These are phyloP conservation scores for Dioszegia crocea DNA, from an alignment of 768 basidiomycete species.

Conservation along the genomic window DNA sequence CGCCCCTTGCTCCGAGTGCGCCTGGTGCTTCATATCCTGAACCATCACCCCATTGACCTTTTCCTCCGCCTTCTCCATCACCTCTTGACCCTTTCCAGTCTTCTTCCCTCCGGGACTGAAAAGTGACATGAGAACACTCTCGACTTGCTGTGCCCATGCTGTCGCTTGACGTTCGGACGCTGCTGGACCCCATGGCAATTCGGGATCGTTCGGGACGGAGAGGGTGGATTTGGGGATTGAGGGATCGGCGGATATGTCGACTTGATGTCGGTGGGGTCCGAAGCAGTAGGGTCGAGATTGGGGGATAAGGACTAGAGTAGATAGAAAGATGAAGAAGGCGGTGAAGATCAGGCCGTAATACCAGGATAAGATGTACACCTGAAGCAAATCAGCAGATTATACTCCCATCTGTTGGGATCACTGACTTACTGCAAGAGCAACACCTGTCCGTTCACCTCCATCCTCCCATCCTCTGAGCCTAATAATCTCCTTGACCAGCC, in stretches of 20 bases:
- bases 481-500: slow-evolving; percentile 50
- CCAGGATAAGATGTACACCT: slow-evolving; percentile 53
- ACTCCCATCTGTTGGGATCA: background rate
- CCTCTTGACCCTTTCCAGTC: background rate
- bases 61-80: slow-evolving; percentile 14
- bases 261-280: slow-evolving; percentile 46
- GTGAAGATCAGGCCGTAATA: slow-evolving; percentile 50
- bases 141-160: slow-evolving; percentile 10
- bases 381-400: background rate
- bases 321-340: slow-evolving; percentile 44
- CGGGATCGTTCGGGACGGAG: background rate
- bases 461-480: slow-evolving; percentile 54
- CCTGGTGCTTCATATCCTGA: slow-evolving; percentile 43
- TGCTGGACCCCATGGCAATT: slow-evolving; percentile 7
- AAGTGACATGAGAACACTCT: slow-evolving; percentile 47
- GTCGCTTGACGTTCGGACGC: slow-evolving; percentile 10
- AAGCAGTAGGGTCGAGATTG: slow-evolving; percentile 49
- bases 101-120: slow-evolving; percentile 37
- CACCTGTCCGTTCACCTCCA: slow-evolving; percentile 30
- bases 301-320: slow-evolving; percentile 52
- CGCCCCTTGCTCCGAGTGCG: slow-evolving; percentile 29
- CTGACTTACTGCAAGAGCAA: slow-evolving; percentile 44
- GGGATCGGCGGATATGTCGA: slow-evolving; percentile 6
- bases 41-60: slow-evolving; percentile 37
- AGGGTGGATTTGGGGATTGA: background rate